Evolutionary conservation across 441 rosid genomes (phyloP), one percentile per base, ranked within the genome.

Genomic region (Gossypium schwendimanii): DNA sequence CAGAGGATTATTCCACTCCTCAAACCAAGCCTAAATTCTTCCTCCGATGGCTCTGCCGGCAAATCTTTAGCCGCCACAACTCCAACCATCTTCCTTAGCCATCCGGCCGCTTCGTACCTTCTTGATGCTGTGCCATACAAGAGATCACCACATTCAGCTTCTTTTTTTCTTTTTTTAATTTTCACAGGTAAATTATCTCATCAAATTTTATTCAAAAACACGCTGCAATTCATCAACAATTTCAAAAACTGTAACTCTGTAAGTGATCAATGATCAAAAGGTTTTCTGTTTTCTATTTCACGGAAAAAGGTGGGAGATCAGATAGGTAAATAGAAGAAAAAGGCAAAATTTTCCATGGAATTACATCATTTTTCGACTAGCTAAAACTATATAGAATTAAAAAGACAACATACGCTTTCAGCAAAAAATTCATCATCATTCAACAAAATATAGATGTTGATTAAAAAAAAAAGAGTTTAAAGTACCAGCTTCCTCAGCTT

Each of bases 1-100:
- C 94, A 89, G 12, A 89, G 92, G 23, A 89, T 80, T 26, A 89
- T 89, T 61, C 94, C 94, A 72, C 90, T 89, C 55, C 94, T 87
- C 77, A 89, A 78, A 49, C 94, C 94, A 74, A 87, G 87, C 81
- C 88, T 81, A 71, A 86, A 89, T 77, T 89, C 94, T 63, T 89
- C 92, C 61, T 89, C 92, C 0, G 92, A 89, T 41, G 62, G 62
- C 62, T 57, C 62, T 4, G 17, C 33, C 15, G 62, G 62, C 5
- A 57, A 23, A 57, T 57, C 62, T 57, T 23, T 57, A 23, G 62
- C 62, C 62, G 62, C 33, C 62, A 57, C 62, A 4, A 57, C 33
- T 23, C 62, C 62, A 11, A 57, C 33, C 33, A 57, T 57, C 62
- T 57, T 57, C 33, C 62, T 57, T 23, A 57, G 33, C 62, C 62